Conservation (phyloP, 192 early-diverging fungal species). For the Linnemannia schmuckeri region DNA sequence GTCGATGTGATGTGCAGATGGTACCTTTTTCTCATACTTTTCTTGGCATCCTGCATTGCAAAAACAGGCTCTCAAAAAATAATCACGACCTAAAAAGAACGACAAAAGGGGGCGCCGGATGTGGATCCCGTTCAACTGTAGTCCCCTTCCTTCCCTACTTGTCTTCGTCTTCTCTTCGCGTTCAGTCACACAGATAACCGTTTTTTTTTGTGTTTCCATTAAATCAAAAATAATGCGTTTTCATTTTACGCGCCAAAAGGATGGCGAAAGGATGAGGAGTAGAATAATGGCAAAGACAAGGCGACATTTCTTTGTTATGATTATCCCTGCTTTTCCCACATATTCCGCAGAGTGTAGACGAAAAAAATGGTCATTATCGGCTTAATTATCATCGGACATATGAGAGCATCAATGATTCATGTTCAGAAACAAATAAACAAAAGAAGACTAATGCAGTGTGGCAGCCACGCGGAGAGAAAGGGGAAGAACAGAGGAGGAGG, state of each 20-base stretch:
- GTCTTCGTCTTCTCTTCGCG: not conserved
- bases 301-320: no score
- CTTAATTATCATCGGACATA: no score
- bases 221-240: no score
- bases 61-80: not conserved
- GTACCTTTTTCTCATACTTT: conserved; percentile 5
- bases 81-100: not conserved
- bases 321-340: no score
- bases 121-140: not conserved
- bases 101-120: not conserved
- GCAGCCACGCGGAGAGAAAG: not conserved
- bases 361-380: no score
- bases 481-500: not conserved
- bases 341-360: no score
- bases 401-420: no score
- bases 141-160: not conserved
- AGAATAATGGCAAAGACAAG: no score
- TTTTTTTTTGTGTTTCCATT: no score
- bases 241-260: no score
- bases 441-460: not conserved
- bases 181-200: not conserved
- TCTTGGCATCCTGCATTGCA: conserved; percentile 3
- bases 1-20: not conserved
- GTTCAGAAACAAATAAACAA: not conserved
- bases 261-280: no score